These are phyloP conservation scores for Linaria vulgaris DNA, from an alignment of 257 asterid genomes.

Conservation along the genomic window DNA sequence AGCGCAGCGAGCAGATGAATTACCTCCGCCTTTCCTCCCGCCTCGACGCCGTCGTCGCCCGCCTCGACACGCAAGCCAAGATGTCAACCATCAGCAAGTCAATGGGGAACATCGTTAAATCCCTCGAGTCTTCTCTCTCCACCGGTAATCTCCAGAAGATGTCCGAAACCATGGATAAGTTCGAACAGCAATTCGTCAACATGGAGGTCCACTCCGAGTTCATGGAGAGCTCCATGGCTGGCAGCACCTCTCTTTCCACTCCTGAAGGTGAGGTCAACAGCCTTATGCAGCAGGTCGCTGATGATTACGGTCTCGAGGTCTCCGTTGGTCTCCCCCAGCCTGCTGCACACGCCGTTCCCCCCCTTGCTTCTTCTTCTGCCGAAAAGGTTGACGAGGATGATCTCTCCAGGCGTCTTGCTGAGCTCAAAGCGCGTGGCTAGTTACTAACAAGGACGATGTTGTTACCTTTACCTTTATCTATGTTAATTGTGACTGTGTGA, in stretches of 20 bases:
- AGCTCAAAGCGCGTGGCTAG: slow-evolving; percentile 90
- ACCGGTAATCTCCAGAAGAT: slow-evolving; percentile 94
- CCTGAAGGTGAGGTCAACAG: slow-evolving; percentile 91
- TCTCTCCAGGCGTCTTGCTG: slow-evolving; percentile 90
- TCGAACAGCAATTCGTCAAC: slow-evolving; percentile 89
- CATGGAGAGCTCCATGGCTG: slow-evolving; percentile 99
- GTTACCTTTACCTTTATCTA: no score
- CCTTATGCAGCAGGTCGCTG: slow-evolving; percentile 98
- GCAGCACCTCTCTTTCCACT: slow-evolving; percentile 88
- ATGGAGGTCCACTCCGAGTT: slow-evolving; percentile 99
- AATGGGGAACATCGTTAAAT: slow-evolving; percentile 82
- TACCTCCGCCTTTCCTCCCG: slow-evolving; percentile 93
- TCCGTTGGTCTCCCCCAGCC: slow-evolving; percentile 91
- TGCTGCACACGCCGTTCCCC: slow-evolving; percentile 72
- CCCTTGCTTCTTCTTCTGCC: slow-evolving; percentile 44
- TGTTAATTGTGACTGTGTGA: no score
- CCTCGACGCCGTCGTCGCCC: slow-evolving; percentile 94
- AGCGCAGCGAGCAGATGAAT: slow-evolving; percentile 92
- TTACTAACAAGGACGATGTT: no score
- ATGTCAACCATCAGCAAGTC: slow-evolving; percentile 85
- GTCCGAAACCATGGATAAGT: slow-evolving; percentile 96
- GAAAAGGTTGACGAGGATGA: slow-evolving; percentile 97
- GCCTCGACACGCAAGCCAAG: slow-evolving; percentile 97
- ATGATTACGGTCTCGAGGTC: slow-evolving; percentile 93
- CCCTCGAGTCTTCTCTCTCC: slow-evolving; percentile 69